Evolutionary conservation across 176 grass and related monocot genomes (phyloP), one percentile per base, ranked within the genome.

Genomic region (Eleusine coracana): DNA sequence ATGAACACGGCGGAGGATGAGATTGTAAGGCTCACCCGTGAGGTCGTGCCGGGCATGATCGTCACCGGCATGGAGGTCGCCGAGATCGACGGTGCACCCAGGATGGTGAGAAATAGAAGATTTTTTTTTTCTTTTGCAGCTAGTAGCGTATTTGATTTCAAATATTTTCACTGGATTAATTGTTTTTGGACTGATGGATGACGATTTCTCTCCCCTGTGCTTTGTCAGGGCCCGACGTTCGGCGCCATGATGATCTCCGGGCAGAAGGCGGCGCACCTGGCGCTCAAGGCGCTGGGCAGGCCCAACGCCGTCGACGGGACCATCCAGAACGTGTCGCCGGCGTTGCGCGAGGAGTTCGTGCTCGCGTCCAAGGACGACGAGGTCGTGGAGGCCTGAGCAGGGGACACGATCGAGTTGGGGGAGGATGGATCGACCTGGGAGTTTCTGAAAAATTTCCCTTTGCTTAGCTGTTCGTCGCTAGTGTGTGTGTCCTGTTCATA

Each of bases 221-320:
- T 45, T 18, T 68, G 87, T 61, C 85, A 99, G 96, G 96, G 96
- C 56, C 96, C 96, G 17, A 99, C 96, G 13, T 99, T 99, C 84
- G 96, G 96, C 73, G 96, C 96, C 69, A 99, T 99, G 96, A 92
- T 99, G 96, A 90, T 99, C 25, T 99, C 96, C 1, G 96, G 96
- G n/a, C 96, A 96, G 87, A 99, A 99, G 91, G 96, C 91, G 27
- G 96, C 96, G 63, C 96, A 96, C 83, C 89, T 99, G 73, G 89
- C 93, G 31, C 76, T 99, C 48, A 90, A 91, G 91, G 93, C 96
- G 0, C 85, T 99, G 40, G 96, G 96, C 20, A 92, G 89, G 81
- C 96, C 93, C 28, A 99, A 96, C 79, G 92, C 88, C 69, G 70
- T 98, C 21, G 96, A 98, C 87, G 92, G 96, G 17, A 91, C 87